Base-by-base conservation (phyloP, 768 basidiomycete genomes). In the Calocera viscosa region DNA sequence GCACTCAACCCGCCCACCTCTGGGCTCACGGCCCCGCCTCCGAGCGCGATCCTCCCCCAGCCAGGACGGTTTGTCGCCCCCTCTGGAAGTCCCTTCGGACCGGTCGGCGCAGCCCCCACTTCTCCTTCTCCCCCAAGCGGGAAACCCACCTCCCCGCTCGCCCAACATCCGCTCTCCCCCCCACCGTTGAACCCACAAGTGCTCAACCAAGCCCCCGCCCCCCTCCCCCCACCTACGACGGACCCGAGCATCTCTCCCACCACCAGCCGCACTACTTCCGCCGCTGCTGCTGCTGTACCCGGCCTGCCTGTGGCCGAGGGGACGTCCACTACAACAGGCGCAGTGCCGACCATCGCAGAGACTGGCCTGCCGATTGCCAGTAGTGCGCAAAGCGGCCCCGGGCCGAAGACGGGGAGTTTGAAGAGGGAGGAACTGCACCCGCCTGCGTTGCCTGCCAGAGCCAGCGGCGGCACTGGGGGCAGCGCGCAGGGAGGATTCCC, bases 321-420 rank as follows among this genome's bases (percentile, higher is more conserved):
- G 7, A 1, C 33, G 11, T 30, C 65, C 8, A 39, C 67, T 12
- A 30, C 66, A 16, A 47, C 66, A 1, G 49, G 35, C 14, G 74
- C 74, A n/a, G 77, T 76, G 8, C 87, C 86, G 2, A 89, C 87
- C 2, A 80, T 91, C 7, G 86, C 89, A 11, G 89, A 90, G 73
- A 89, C 89, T 0, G 88, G 87, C 14, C 76, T 88, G n/a, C 88
- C 87, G 19, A 77, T 88, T n/a, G 75, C 80, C 19, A 84, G 85
- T 2, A 82, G 85, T 19, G 76, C 79, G 2, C 75, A 72, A n/a
- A n/a, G n/a, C n/a, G 87, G 87, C 1, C 86, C 86, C 3, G 80
- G 83, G 24, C 53, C 53, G 2, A 60, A 60, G 30, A 5, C 11
- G 30, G 53, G 30, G 7, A 65, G 65, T 28, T 33, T 43, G 65